Base-by-base conservation (phyloP, 495 filamentous ascomycete species). In the Penicillium steckii region DNA sequence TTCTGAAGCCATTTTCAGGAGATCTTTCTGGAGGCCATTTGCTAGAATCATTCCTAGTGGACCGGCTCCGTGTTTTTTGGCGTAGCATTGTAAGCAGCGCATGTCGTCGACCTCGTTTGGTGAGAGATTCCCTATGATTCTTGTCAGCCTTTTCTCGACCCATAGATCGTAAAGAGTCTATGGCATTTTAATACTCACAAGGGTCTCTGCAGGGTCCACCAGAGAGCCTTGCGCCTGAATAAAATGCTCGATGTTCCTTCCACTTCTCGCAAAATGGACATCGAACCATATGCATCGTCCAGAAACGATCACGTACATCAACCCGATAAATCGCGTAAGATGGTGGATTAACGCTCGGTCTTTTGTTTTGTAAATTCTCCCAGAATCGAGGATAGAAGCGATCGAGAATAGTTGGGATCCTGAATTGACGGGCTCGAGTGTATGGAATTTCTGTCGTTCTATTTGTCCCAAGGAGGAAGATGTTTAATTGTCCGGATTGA, bases 231-330 rank as follows among this genome's bases (percentile, higher is more conserved):
- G 5, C 27, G 24, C 49, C 50, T 8, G 44, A 1, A 6, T 37
- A 23, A n/a, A 57, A 52, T 9, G 18, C n/a, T 18, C 54, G 54
- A 10, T 8, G 13, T 18, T 48, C 45, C 23, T 58, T 27, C 55
- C 55, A 58, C 4, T 0, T 17, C 23, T n/a, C 27, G 15, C 44
- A 52, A 15, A 5, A 1, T 2, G 41, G 55, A 8, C 46, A 58
- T 17, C 50, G 45, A 2, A 50, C 10, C 38, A 49, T 49, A 10
- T 53, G 35, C 38, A 37, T 49, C 25, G 32, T 30, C 38, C 46
- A 49, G 8, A 33, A 8, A 18, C 4, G 19, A 46, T 44, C 26
- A 22, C 15, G 24, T 13, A 1, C 17, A 3, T 50, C 5, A n/a
- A 6, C 7, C 13, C 44, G 18, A 26, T 48, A 24, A 9, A 53